Evolutionary conservation across 495 filamentous ascomycete genomes (phyloP), one percentile per base, ranked within the genome.

Genomic region (Choiromyces venosus): DNA sequence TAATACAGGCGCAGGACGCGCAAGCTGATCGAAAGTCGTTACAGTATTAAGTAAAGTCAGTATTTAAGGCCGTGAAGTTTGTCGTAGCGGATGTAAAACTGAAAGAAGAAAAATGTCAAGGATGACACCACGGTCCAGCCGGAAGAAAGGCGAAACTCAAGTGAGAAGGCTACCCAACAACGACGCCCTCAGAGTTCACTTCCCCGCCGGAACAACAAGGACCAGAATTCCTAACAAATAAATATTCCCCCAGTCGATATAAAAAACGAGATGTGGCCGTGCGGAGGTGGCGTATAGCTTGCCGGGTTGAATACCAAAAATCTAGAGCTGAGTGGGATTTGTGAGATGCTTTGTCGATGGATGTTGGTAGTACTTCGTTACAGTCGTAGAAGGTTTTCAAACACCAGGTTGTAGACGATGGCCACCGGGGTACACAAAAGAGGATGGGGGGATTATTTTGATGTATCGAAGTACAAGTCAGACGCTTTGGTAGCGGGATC

Each of bases 51-150:
- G 72, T 77, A 77, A 77, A 67, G 74, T 56, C 67, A 67, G 52
- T 61, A 40, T 75, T 68, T 67, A 66, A 66, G 66, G 73, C 78
- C 77, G 77, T 79, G 72, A 79, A 75, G 78, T 74, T 77, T 75
- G 76, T 79, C 72, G 72, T 79, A 52, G 66, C 66, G 66, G 69
- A 40, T 79, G 37, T 70, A 75, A 75, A 74, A 69, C 69, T 72
- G 64, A 66, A 71, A 73, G 70, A 19, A 68, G 68, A 75, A 69
- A 79, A 44, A 44, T 75, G 69, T 46, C 73, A 68, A 71, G 46
- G 75, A 77, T 80, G 42, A 68, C 73, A 81, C 74, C 79, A 78
- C 79, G 79, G 79, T 74, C 79, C 79, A 81, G 79, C 79, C 79
- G 79, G 76, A 75, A 69, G 74, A 71, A 73, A 79, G 70, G 65